phyloP scores from a whole-genome alignment of 768 basidiomycete species.

The Rhizopogon sp. region DNA sequence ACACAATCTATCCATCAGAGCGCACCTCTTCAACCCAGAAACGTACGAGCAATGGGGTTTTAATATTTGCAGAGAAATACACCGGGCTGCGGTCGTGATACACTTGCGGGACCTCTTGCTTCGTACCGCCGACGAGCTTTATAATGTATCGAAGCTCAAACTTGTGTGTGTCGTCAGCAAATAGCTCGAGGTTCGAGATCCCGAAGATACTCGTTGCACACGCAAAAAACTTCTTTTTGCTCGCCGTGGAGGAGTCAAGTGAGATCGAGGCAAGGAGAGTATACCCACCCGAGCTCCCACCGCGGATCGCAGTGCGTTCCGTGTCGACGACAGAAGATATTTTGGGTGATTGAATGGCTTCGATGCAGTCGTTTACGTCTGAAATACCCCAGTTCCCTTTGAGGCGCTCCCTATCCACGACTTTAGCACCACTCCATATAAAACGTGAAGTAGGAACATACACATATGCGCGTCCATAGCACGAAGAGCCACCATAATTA shows the following conservation, averaged over 20 bases:
- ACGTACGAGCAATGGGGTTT: slow-evolving; percentile 56
- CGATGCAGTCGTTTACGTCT: slow-evolving; percentile 58
- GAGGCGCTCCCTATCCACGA: slow-evolving; percentile 40
- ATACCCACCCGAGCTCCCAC: slow-evolving; percentile 71
- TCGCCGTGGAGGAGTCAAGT: slow-evolving; percentile 44
- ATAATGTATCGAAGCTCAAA: slow-evolving; percentile 57
- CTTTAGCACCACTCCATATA: not conserved
- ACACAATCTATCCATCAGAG: slow-evolving; percentile 4
- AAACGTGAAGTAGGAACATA: slow-evolving; percentile 11
- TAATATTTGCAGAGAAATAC: slow-evolving; percentile 56
- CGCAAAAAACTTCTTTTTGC: slow-evolving; percentile 53
- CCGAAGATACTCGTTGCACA: slow-evolving; percentile 68
- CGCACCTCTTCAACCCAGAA: slow-evolving; percentile 27
- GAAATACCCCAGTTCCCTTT: slow-evolving; percentile 64
- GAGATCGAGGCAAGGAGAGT: slow-evolving; percentile 50
- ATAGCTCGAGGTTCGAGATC: slow-evolving; percentile 53
- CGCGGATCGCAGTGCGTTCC: slow-evolving; percentile 62
- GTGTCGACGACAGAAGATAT: slow-evolving; percentile 52
- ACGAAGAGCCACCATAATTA: slow-evolving; percentile 70
- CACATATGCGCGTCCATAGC: slow-evolving; percentile 66
- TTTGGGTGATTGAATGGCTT: slow-evolving; percentile 40
- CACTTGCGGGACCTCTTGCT: slow-evolving; percentile 47
- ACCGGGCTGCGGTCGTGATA: slow-evolving; percentile 61
- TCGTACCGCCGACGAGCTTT: slow-evolving; percentile 59
- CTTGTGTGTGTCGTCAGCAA: slow-evolving; percentile 68